A percentile compares a stretch with the other conserved stretches of the same genome.
phyloP scores from a whole-genome alignment of 352 stramenopile genomes.

The Halophytophthora polymorphica region DNA sequence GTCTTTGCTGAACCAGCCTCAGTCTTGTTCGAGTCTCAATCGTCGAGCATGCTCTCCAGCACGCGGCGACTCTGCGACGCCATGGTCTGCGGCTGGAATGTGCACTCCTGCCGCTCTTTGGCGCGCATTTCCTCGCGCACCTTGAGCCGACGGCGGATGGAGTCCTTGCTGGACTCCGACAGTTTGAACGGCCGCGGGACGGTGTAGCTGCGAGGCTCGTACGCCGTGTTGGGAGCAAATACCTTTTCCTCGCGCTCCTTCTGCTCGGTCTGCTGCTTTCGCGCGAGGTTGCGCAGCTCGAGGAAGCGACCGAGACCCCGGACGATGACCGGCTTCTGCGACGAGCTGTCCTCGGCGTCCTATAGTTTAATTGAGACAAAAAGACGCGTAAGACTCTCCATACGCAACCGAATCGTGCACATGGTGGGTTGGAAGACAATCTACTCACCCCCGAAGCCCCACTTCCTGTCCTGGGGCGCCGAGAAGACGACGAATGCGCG shows the following conservation, averaged over 20 bases:
- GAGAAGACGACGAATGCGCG: conserved; percentile 14
- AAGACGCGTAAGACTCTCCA: neutral
- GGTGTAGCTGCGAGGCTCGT: conserved; percentile 73
- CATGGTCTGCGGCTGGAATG: conserved; percentile 53
- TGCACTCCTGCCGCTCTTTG: conserved; percentile 58
- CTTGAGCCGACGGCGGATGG: conserved; percentile 39
- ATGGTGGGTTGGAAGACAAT: neutral
- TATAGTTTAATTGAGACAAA: neutral
- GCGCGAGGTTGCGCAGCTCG: conserved; percentile 68
- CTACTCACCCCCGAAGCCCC: conserved; percentile 16
- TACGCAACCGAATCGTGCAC: neutral
- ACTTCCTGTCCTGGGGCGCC: neutral
- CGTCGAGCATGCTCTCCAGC: conserved; percentile 46
- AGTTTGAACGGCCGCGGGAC: conserved; percentile 75
- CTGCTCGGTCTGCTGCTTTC: conserved; percentile 60
- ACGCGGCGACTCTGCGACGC: conserved; percentile 52
- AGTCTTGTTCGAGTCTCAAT: conserved; percentile 9
- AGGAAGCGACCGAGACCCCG: conserved; percentile 76
- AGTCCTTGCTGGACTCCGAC: conserved; percentile 54
- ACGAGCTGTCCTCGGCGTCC: neutral
- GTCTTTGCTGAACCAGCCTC: no score
- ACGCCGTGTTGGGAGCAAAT: conserved; percentile 49
- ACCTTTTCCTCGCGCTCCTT: conserved; percentile 60
- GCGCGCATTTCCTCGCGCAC: conserved; percentile 45
- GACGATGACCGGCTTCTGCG: conserved; percentile 62